Evolutionary conservation across 108 stramenopile genomes (phyloP).

Genomic region (Nitzschia inconspicua): DNA sequence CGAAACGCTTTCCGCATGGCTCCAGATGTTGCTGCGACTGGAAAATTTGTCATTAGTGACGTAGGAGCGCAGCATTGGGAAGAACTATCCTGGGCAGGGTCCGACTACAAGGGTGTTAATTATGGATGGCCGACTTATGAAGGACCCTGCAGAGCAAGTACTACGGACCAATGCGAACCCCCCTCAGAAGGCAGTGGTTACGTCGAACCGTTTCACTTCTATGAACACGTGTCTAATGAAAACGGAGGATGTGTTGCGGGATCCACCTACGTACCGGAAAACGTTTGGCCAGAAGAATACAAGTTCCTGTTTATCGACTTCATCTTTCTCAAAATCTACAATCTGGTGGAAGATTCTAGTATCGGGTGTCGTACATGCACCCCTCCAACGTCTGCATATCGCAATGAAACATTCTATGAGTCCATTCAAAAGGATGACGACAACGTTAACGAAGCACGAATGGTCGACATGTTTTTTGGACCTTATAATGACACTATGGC

Average conservation of each 20-base stretch:
- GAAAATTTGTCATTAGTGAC: constrained; percentile 22
- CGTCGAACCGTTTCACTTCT: constrained; percentile 27
- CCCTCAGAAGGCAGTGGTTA: not conserved
- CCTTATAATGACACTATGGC: constrained; percentile 4
- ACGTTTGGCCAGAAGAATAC: not conserved
- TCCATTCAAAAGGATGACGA: not conserved
- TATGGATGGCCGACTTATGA: constrained; percentile 30
- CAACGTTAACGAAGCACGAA: not conserved
- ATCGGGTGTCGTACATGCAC: constrained; percentile 4
- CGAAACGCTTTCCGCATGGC: constrained; percentile 32
- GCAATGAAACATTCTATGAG: constrained; percentile 1
- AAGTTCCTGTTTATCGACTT: constrained; percentile 8
- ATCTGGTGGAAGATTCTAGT: constrained; percentile 4
- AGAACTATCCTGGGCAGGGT: constrained; percentile 21
- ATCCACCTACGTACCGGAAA: constrained; percentile 4
- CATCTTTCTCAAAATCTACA: not conserved
- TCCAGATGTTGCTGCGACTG: not conserved
- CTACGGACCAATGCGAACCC: not conserved
- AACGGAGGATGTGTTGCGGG: not conserved
- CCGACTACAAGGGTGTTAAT: constrained; percentile 9
- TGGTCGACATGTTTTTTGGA: constrained; percentile 10
- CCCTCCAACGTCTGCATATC: not conserved
- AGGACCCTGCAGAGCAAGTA: constrained; percentile 22
- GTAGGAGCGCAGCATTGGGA: constrained; percentile 30
- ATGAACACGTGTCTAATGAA: constrained; percentile 3